phyloP scores from a whole-genome alignment of 345 rosid genomes.

The Arabidopsis arenosa region DNA sequence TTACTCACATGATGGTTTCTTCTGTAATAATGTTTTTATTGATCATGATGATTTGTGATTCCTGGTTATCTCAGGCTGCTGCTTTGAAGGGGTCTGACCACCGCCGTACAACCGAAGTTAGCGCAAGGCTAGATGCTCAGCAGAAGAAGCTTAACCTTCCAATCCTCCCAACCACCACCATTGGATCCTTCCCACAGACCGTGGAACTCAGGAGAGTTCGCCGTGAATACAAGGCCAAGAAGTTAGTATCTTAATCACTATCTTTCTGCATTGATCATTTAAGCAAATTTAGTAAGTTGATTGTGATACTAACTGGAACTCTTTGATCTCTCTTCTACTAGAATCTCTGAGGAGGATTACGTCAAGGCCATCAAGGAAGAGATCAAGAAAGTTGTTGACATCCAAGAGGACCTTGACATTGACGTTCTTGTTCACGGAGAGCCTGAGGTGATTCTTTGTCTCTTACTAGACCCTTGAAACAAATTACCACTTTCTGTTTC shows the following conservation, averaged over 20 bases:
- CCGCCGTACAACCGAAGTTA: conserved; percentile 87
- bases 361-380: conserved; percentile 89
- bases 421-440: conserved; percentile 99
- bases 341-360: conserved; percentile 96
- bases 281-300: background rate
- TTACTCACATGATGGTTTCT: background rate
- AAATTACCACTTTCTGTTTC: conserved; percentile 14
- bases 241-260: conserved; percentile 42
- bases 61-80: conserved; percentile 74
- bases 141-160: conserved; percentile 98
- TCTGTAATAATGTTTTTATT: background rate
- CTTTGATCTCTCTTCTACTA: conserved; percentile 38
- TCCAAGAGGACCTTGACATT: conserved; percentile 92
- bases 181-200: conserved; percentile 97
- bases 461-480: background rate
- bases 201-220: conserved; percentile 95
- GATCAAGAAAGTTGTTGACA: conserved; percentile 84
- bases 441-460: conserved; percentile 75
- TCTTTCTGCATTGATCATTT: background rate
- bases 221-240: conserved; percentile 98
- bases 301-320: conserved; percentile 17
- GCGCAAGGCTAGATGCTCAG: conserved; percentile 87
- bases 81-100: conserved; percentile 92
- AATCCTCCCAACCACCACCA: conserved; percentile 92
- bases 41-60: conserved; percentile 10